Evolutionary conservation across 139 green algal genomes (phyloP), one percentile per base, ranked within the genome.

Genomic region (Edaphochlamys debaryana): DNA sequence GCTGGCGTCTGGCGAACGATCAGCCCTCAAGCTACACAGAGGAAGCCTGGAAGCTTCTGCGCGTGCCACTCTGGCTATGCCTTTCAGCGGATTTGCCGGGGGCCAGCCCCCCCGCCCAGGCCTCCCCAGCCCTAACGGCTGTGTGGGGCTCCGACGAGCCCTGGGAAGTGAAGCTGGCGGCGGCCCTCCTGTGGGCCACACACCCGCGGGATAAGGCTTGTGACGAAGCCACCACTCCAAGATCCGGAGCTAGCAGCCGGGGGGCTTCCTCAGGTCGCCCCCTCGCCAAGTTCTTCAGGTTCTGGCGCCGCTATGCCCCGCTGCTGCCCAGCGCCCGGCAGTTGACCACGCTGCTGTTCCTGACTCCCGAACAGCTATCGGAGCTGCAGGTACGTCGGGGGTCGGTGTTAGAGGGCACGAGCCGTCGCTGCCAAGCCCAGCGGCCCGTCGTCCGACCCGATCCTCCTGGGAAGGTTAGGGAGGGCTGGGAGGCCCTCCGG

Each of bases 101-200:
- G n/a, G n/a, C n/a, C n/a, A n/a, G n/a, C n/a, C n/a, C n/a, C n/a
- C n/a, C n/a, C n/a, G n/a, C n/a, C n/a, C n/a, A n/a, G 20, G 41
- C 32, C 32, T 50, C 69, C 40, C 29, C 13, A 54, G 48, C 9
- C 48, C 48, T 23, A 15, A 54, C 50, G 2, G 38, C 27, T n/a
- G n/a, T n/a, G n/a, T n/a, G n/a, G n/a, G n/a, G n/a, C n/a, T n/a
- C n/a, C n/a, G n/a, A n/a, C 56, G 34, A 34, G 71, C 34, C 36
- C 23, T 87, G 81, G 62, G 81, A 87, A 63, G 30, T 82, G 5
- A 4, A 52, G 30, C 42, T 90, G 38, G 86, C 80, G 15, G 86
- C 41, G 25, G 30, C 75, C 69, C 76, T 87, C 60, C 30, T 87
- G 63, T 87, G 80, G 80, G 50, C 80, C 2, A 37, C 67, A 48